Percentiles rank a stretch among this genome's conserved stretches.
Evolutionary conservation across 2,329 filamentous ascomycete genomes (phyloP).

Genomic region (Fusarium cyanostomum): DNA sequence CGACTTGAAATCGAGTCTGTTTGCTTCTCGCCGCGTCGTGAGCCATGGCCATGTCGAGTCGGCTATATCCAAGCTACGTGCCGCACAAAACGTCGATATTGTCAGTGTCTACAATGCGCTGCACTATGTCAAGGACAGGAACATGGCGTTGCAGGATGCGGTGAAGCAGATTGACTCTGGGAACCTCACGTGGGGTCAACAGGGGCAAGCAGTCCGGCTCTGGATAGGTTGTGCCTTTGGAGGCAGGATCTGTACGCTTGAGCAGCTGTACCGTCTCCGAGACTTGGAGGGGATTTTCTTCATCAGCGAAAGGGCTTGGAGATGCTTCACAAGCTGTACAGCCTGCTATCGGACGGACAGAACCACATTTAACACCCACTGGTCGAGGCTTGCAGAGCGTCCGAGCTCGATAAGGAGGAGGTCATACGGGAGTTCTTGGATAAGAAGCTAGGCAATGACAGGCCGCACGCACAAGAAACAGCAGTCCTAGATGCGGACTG

Average conservation of each 20-base stretch:
- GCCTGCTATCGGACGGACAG: neutral
- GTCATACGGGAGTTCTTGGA: too few species aligned
- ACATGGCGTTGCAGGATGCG: neutral
- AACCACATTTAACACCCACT: neutral
- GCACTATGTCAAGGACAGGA: neutral
- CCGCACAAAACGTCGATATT: neutral
- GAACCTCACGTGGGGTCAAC: neutral
- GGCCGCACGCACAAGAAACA: neutral
- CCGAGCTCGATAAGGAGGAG: neutral
- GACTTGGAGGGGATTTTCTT: neutral
- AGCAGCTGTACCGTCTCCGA: neutral
- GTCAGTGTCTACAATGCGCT: neutral
- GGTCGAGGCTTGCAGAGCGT: neutral
- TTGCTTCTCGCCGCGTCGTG: neutral
- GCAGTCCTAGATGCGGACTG: neutral
- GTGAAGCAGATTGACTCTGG: neutral
- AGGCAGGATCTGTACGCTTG: neutral
- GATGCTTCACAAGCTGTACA: neutral
- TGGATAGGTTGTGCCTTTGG: neutral
- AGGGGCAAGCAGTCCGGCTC: neutral
- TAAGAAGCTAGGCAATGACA: too few species aligned
- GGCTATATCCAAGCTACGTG: neutral
- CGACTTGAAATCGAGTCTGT: neutral
- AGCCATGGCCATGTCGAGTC: neutral
- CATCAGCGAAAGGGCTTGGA: neutral